Conservation (phyloP, 2,329 filamentous ascomycete species). For the Fusarium succisae region DNA sequence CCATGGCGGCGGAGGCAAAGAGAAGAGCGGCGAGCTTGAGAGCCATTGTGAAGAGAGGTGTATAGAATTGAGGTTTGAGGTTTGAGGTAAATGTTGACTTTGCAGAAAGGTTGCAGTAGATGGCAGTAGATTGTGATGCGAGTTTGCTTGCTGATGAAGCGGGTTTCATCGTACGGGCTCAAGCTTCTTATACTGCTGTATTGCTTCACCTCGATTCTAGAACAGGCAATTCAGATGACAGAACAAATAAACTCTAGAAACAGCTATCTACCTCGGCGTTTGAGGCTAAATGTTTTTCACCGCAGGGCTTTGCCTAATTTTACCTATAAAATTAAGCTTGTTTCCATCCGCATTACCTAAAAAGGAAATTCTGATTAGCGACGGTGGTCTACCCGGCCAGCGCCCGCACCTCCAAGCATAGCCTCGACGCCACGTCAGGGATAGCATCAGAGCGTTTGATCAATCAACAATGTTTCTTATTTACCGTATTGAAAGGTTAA, state of each 20-base stretch:
- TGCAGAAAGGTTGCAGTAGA: background rate
- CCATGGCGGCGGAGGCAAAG: background rate
- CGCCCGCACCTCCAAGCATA: background rate
- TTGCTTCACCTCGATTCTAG: background rate
- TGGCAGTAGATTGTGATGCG: background rate
- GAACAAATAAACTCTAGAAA: background rate
- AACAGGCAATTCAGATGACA: background rate
- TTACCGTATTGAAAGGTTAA: accelerated
- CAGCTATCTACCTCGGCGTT: background rate
- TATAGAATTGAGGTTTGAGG: background rate
- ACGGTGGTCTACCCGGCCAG: background rate
- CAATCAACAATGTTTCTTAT: background rate
- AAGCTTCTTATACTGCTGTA: background rate
- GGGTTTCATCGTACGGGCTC: no score
- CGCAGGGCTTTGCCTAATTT: background rate
- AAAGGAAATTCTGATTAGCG: background rate
- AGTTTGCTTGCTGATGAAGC: background rate
- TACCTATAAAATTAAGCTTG: background rate
- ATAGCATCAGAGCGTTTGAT: background rate
- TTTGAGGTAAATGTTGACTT: background rate
- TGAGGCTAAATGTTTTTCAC: background rate
- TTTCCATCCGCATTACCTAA: background rate
- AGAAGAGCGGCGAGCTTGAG: background rate
- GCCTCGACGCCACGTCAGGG: background rate
- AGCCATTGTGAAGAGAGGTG: background rate